phyloP scores from a whole-genome alignment of 805 yeast species.

The Ascoidea rubescens region DNA sequence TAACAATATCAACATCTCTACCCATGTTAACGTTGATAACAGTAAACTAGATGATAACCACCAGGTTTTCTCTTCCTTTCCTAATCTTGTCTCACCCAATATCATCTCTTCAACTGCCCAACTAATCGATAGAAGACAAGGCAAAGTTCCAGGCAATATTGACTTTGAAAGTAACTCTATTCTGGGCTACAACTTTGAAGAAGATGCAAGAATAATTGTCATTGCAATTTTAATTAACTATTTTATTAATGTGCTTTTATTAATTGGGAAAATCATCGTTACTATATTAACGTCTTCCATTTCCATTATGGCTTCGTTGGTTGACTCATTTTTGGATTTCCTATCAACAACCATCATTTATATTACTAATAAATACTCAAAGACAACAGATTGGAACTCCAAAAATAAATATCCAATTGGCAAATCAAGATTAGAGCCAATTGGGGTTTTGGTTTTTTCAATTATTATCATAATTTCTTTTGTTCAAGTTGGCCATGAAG shows the following conservation, averaged over 20 bases:
- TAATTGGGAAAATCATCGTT: conserved; percentile 47
- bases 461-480: conserved; percentile 59
- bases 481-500: conserved; percentile 55
- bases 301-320: conserved; percentile 65
- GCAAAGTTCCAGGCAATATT: conserved; percentile 46
- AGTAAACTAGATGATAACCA: background rate
- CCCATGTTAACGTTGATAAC: background rate
- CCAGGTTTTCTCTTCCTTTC: too few relatives aligned
- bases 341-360: conserved; percentile 63
- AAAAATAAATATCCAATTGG: conserved; percentile 48
- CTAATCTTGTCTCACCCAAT: too few relatives aligned
- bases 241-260: conserved; percentile 39
- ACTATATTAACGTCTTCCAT: conserved; percentile 55
- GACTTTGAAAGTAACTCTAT: conserved; percentile 43
- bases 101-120: too few relatives aligned
- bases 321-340: conserved; percentile 64
- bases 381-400: conserved; percentile 31
- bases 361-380: conserved; percentile 38
- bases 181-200: conserved; percentile 32
- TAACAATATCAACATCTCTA: background rate
- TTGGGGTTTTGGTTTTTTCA: conserved; percentile 65
- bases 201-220: conserved; percentile 28
- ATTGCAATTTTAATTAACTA: conserved; percentile 55
- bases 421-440: conserved; percentile 57
- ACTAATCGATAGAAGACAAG: conserved; percentile 12